These are phyloP conservation scores for Catunica adiposa DNA, from an alignment of 2,329 filamentous ascomycete species.

Conservation along the genomic window DNA sequence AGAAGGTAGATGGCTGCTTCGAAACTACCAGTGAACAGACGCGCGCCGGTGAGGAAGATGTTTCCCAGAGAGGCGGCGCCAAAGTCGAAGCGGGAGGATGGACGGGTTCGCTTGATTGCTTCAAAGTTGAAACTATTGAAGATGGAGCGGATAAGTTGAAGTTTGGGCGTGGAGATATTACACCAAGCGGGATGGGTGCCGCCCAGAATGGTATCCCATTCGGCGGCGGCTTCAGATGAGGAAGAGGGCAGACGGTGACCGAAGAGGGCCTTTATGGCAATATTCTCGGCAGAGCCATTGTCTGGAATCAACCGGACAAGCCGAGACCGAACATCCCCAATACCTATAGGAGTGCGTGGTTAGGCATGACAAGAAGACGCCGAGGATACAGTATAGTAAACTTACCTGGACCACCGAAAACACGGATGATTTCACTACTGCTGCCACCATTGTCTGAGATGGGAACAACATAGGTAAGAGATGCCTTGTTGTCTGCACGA, in stretches of 20 bases:
- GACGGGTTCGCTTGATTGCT: conserved; percentile 58
- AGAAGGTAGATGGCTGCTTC: conserved; percentile 86
- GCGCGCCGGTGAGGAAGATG: conserved; percentile 65
- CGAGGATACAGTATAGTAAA: not conserved
- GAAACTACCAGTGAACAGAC: conserved; percentile 81
- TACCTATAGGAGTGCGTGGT: conserved; percentile 36
- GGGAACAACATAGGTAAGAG: conserved; percentile 73
- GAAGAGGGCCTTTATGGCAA: conserved; percentile 67
- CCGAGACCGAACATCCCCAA: conserved; percentile 35
- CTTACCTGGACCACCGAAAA: conserved; percentile 81
- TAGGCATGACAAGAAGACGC: conserved; percentile 1
- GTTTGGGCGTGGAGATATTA: conserved; percentile 51
- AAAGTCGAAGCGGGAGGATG: conserved; percentile 61
- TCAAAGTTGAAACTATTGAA: conserved; percentile 64
- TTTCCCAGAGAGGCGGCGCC: conserved; percentile 62
- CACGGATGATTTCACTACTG: conserved; percentile 81
- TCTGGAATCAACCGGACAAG: conserved; percentile 77
- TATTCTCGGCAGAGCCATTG: conserved; percentile 43
- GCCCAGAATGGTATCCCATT: conserved; percentile 85
- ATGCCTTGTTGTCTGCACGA: conserved; percentile 46
- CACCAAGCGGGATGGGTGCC: conserved; percentile 63
- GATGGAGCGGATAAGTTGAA: conserved; percentile 60
- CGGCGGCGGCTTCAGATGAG: conserved; percentile 45
- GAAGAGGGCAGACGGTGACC: conserved; percentile 60
- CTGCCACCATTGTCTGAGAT: conserved; percentile 94